A percentile compares a stretch with the other conserved stretches of the same genome.
Conservation (phyloP, 305 asterid genomes). For the Striga hermonthica region DNA sequence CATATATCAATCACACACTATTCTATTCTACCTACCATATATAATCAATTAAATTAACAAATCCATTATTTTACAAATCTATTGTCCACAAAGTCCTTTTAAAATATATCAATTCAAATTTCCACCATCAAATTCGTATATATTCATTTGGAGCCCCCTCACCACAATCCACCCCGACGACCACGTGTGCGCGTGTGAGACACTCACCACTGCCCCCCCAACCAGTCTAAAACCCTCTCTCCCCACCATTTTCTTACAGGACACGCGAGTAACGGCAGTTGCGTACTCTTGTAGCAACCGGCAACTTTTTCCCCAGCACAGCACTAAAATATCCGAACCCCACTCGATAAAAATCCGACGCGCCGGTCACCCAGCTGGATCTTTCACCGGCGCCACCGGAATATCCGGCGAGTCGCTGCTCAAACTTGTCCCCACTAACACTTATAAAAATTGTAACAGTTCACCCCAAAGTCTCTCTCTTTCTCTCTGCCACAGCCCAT, state of each 20-base stretch:
- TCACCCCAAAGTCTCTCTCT: not conserved
- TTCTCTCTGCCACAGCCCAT: constrained; percentile 24
- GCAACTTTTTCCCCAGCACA: constrained; percentile 27
- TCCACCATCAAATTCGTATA: too few relatives aligned
- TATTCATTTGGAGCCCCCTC: too few relatives aligned
- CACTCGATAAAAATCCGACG: constrained; percentile 49
- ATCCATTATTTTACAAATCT: too few relatives aligned
- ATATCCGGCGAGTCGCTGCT: constrained; percentile 34
- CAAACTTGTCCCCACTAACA: constrained; percentile 12
- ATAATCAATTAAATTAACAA: too few relatives aligned
- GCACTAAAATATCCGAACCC: constrained; percentile 40
- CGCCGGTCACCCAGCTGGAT: constrained; percentile 51
- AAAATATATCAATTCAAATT: too few relatives aligned
- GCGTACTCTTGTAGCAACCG: constrained; percentile 9
- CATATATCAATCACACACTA: too few relatives aligned
- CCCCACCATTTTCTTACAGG: constrained; percentile 21
- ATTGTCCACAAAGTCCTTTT: too few relatives aligned
- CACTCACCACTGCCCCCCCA: too few relatives aligned
- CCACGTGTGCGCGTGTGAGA: too few relatives aligned
- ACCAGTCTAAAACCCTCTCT: too few relatives aligned
- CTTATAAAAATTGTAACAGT: constrained; percentile 23
- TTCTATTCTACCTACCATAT: too few relatives aligned
- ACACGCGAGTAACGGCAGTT: constrained; percentile 26
- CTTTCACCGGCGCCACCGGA: constrained; percentile 35
- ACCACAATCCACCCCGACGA: too few relatives aligned